Base-by-base conservation (phyloP, 179 eudicot species). In the Carnegiea gigantea region DNA sequence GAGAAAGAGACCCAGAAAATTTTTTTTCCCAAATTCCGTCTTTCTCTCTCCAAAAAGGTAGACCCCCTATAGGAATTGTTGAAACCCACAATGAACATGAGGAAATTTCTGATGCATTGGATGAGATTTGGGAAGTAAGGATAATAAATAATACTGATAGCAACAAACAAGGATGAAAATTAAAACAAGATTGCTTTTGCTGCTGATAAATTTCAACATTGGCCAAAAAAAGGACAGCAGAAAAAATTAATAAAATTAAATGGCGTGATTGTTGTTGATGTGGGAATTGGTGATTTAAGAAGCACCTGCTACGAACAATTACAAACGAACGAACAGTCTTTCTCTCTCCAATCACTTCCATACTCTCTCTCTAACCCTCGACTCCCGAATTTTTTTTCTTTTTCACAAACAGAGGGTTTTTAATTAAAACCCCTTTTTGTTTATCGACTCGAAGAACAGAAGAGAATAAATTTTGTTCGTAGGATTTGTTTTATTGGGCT, bases 101-200 rank as follows among this genome's bases (percentile, higher is more conserved):
- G 51, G 46, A 51, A 51, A 40, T 40, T 77, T 60, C 81, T 87
- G 89, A 84, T 83, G 87, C 67, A 70, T 51, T 86, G 90, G 92
- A 86, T 82, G 88, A 88, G 88, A 88, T 86, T 85, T 87, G 83
- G 79, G 71, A 83, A 89, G 85, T 83, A 79, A 82, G 76, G 77
- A 89, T 78, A 83, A 83, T 80, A 86, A 77, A 81, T 48, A 71
- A 76, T 70, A 64, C 77, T 77, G 44, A 78, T 70, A 46, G 49
- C 36, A 82, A 80, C 71, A 6, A 75, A 24, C 44, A 64, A 20
- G 79, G 28, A 67, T 75, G 14, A 51, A 17, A 51, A 51, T 51
- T 51, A 51, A 17, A 82, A 78, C 59, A n/a, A 78, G 43, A 78
- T 51, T 51, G 18, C 57, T 51, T 11, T 51, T 11, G 57, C 57